Percentiles rank a stretch among this genome's conserved stretches.
These are phyloP conservation scores for Suhomyces xylopsoci DNA, from an alignment of 805 yeast genomes.

Conservation along the genomic window DNA sequence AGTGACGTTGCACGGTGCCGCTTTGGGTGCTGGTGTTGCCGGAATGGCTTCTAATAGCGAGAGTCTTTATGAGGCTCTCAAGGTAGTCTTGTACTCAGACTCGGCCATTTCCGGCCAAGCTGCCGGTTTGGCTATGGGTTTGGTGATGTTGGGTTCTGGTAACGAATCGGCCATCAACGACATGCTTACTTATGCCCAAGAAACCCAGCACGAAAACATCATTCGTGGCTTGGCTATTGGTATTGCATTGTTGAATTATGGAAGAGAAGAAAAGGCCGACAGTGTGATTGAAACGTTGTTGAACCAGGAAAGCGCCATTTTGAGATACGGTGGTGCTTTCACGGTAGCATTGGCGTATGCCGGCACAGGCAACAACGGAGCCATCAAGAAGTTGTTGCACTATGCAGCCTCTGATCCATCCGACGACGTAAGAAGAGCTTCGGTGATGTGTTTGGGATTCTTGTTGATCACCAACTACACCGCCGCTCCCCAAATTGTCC, in stretches of 20 bases:
- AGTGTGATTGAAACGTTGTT: slow-evolving; percentile 61
- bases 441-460: slow-evolving; percentile 89
- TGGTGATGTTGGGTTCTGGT: slow-evolving; percentile 91
- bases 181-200: slow-evolving; percentile 88
- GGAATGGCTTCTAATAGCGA: slow-evolving; percentile 88
- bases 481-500: slow-evolving; percentile 93
- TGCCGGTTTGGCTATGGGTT: slow-evolving; percentile 94
- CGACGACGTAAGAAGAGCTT: slow-evolving; percentile 95
- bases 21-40: slow-evolving; percentile 92
- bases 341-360: slow-evolving; percentile 94
- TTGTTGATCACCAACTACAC: slow-evolving; percentile 85
- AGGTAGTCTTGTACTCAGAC: slow-evolving; percentile 81
- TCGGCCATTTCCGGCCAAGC: slow-evolving; percentile 95
- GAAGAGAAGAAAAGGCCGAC: slow-evolving; percentile 80
- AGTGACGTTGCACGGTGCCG: slow-evolving; percentile 90
- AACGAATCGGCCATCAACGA: slow-evolving; percentile 64
- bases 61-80: slow-evolving; percentile 74
- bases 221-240: slow-evolving; percentile 92
- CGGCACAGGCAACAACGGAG: slow-evolving; percentile 89
- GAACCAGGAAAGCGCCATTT: slow-evolving; percentile 71
- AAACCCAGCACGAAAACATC: slow-evolving; percentile 93
- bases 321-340: slow-evolving; percentile 95
- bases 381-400: slow-evolving; percentile 82
- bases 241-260: slow-evolving; percentile 80
- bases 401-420: slow-evolving; percentile 95